A percentile compares a stretch with the other conserved stretches of the same genome.
phyloP scores from a whole-genome alignment of 2,329 filamentous ascomycete genomes.

The Tolypocladium amazonense region DNA sequence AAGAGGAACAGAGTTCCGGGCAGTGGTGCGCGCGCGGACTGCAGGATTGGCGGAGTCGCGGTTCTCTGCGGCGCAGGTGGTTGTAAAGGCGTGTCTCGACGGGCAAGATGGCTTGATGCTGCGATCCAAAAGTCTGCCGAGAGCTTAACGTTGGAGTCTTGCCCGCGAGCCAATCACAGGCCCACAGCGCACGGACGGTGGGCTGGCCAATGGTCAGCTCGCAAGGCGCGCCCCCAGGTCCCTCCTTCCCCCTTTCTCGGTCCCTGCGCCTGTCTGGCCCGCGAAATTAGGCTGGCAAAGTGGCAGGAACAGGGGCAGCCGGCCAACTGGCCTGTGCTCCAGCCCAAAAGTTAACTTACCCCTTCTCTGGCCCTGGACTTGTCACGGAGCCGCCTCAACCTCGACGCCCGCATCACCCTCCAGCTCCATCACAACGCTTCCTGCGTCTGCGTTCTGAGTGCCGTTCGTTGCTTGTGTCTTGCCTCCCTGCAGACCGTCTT shows the following conservation, averaged over 20 bases:
- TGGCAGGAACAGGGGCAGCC: slow-evolving; percentile 18
- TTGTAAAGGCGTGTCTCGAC: neutral
- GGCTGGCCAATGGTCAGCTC: slow-evolving; percentile 18
- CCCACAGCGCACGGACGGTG: slow-evolving; percentile 14
- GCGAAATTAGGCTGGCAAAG: slow-evolving; percentile 39
- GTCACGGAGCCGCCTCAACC: slow-evolving; percentile 3
- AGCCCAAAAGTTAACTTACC: slow-evolving; percentile 23
- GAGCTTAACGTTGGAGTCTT: slow-evolving; percentile 10
- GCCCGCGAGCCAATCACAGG: slow-evolving; percentile 16
- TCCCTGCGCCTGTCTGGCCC: slow-evolving; percentile 27
- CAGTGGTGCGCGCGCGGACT: neutral
- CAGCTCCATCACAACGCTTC: slow-evolving; percentile 1
- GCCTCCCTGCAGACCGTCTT: slow-evolving; percentile 13
- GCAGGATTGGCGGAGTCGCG: neutral
- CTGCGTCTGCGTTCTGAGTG: slow-evolving; percentile 3
- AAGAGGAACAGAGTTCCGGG: too few species aligned
- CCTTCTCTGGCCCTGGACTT: slow-evolving; percentile 11
- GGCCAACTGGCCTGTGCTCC: slow-evolving; percentile 14
- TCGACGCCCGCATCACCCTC: slow-evolving; percentile 1
- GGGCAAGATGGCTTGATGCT: slow-evolving; percentile 3
- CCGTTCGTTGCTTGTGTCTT: slow-evolving; percentile 2
- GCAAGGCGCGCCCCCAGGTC: slow-evolving; percentile 8
- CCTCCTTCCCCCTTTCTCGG: slow-evolving; percentile 32
- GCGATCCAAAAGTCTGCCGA: slow-evolving; percentile 18
- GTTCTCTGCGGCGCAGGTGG: neutral